Conservation (phyloP, 177 flowering plant species). For the Telopea speciosissima region DNA sequence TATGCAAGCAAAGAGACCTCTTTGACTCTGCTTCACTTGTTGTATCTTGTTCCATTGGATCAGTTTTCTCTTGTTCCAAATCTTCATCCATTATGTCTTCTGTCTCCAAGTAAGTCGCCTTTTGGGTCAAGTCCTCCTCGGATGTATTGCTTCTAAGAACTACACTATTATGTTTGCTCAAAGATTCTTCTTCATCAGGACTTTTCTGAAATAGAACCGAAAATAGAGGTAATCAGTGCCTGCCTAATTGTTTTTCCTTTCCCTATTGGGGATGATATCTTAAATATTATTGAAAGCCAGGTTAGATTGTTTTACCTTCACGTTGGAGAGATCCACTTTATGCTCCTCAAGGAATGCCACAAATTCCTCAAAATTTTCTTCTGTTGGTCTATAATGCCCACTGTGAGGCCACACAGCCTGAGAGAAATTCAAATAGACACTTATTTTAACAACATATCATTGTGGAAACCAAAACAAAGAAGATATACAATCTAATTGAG, state of each 20-base stretch:
- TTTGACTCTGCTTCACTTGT: constrained; percentile 17
- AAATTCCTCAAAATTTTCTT: constrained; percentile 81
- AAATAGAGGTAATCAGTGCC: constrained; percentile 2
- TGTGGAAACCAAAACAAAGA: not conserved
- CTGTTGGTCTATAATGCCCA: constrained; percentile 92
- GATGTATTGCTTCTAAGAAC: constrained; percentile 14
- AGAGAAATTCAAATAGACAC: not conserved
- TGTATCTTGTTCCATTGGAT: constrained; percentile 13
- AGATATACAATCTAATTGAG: not conserved
- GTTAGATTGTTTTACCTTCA: constrained; percentile 38
- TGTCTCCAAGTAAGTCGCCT: not conserved
- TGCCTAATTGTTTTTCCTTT: not conserved
- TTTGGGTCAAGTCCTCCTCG: constrained; percentile 10
- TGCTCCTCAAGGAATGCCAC: constrained; percentile 56
- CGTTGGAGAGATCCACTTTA: constrained; percentile 56
- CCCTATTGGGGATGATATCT: not conserved
- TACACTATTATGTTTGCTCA: constrained; percentile 6
- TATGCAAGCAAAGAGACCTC: constrained; percentile 20
- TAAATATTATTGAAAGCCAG: not conserved
- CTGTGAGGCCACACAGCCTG: constrained; percentile 99
- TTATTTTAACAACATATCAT: not conserved
- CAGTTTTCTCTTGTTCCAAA: constrained; percentile 9
- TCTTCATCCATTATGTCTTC: constrained; percentile 8
- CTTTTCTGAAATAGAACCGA: constrained; percentile 35
- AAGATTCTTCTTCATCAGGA: constrained; percentile 44